A percentile compares a stretch with the other conserved stretches of the same genome.
Evolutionary conservation across 495 filamentous ascomycete species (phyloP).

Genomic region (Talaromyces nanjingensis): DNA sequence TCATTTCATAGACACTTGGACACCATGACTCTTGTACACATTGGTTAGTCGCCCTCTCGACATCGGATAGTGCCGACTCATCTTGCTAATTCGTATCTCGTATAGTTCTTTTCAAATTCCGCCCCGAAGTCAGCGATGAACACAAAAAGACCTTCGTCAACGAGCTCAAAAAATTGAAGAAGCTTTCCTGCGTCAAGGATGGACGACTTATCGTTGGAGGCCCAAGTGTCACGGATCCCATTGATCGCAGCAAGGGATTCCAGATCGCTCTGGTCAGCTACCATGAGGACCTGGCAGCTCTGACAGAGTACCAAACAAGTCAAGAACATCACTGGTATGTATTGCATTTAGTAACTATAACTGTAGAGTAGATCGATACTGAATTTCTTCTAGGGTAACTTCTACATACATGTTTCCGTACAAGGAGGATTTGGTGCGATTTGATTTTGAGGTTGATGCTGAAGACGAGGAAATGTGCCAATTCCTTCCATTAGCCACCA

Average conservation of each 20-base stretch:
- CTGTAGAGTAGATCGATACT: no score
- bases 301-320: slow-evolving; percentile 41
- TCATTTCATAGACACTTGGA: no score
- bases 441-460: slow-evolving; percentile 42
- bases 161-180: slow-evolving; percentile 36
- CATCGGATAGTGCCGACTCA: no score
- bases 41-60: no score
- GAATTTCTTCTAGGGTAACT: slow-evolving; percentile 25
- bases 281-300: slow-evolving; percentile 30
- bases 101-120: slow-evolving; percentile 42
- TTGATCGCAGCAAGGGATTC: slow-evolving; percentile 40
- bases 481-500: not conserved
- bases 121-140: slow-evolving; percentile 20
- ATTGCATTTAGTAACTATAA: no score
- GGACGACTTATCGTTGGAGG: slow-evolving; percentile 37
- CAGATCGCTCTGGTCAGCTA: slow-evolving; percentile 40
- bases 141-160: slow-evolving; percentile 32
- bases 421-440: slow-evolving; percentile 40
- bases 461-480: slow-evolving; percentile 22
- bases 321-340: slow-evolving; percentile 38
- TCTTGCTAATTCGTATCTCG: no score
- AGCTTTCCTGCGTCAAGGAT: slow-evolving; percentile 30
- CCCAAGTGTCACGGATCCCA: slow-evolving; percentile 37
- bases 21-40: no score
- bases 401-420: slow-evolving; percentile 38